phyloP scores from a whole-genome alignment of 805 yeast genomes.

The Blastobotrys chiropterorum region DNA sequence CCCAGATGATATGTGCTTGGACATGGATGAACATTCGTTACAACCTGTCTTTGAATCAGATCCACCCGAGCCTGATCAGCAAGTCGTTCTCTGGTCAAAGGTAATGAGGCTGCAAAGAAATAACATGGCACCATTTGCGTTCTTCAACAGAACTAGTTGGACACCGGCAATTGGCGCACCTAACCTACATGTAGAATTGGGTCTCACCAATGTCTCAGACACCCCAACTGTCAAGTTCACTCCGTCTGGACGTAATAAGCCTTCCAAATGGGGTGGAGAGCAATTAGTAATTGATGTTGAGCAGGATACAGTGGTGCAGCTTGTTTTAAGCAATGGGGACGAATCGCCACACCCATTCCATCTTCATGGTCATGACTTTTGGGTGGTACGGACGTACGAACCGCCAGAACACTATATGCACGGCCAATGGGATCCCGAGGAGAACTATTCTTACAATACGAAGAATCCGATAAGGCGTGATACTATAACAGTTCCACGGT shows the following conservation, averaged over 20 bases:
- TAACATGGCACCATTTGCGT: slow-evolving; percentile 16
- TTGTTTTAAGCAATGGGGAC: slow-evolving; percentile 73
- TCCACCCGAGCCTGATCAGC: slow-evolving; percentile 15
- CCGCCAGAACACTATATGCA: slow-evolving; percentile 42
- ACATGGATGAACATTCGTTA: slow-evolving; percentile 9
- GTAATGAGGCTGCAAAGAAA: slow-evolving; percentile 14
- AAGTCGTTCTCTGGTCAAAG: slow-evolving; percentile 10
- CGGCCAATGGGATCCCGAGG: slow-evolving; percentile 33
- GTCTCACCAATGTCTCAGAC: slow-evolving; percentile 25
- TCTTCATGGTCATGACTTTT: slow-evolving; percentile 84
- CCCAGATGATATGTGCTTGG: slow-evolving; percentile 9
- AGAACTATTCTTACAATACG: slow-evolving; percentile 41
- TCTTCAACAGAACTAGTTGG: slow-evolving; percentile 9
- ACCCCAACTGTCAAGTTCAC: slow-evolving; percentile 7
- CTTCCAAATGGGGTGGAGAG: slow-evolving; percentile 48
- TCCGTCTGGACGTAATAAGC: slow-evolving; percentile 44
- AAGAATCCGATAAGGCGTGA: slow-evolving; percentile 57
- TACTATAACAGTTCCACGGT: slow-evolving; percentile 46
- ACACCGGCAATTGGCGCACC: slow-evolving; percentile 25
- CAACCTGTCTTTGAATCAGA: slow-evolving; percentile 7
- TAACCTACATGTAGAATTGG: slow-evolving; percentile 25
- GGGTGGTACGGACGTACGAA: slow-evolving; percentile 55
- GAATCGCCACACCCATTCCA: slow-evolving; percentile 95
- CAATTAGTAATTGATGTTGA: slow-evolving; percentile 52
- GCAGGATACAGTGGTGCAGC: slow-evolving; percentile 57